Evolutionary conservation across 225 moss, liverwort and hornwort species (phyloP), one percentile per base, ranked within the genome.

Genomic region (Physcomitrellopsis africana): DNA sequence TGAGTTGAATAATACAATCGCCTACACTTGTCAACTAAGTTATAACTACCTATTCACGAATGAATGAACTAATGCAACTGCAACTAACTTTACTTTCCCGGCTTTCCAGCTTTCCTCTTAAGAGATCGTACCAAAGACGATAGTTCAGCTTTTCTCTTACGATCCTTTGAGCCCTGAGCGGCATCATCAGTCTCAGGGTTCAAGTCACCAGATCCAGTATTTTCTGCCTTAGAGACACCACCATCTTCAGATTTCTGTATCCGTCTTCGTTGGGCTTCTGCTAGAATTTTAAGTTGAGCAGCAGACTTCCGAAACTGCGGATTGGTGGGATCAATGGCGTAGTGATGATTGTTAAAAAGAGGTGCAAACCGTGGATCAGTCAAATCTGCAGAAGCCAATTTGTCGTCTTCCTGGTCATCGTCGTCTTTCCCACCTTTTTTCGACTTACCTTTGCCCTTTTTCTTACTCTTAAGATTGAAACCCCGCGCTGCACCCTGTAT

Each of bases 311-410:
- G 92, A 60, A 85, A 99, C 51, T 95, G 89, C 17, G 99, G 95
- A 82, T 95, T 88, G 18, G 95, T 95, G 55, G 95, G 95, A 73
- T 99, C 95, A 46, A 99, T 81, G n/a, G 95, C 92, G 82, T 83
- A 99, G 65, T 89, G 90, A 77, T 92, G 94, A 23, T 85, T 84
- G 8, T 87, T 80, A 48, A 94, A 95, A 23, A 93, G 90, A 62
- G 89, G 72, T 43, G 92, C 68, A 65, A 99, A 99, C 56, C 95
- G 90, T 63, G 93, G 93, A 72, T 99, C 99, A 8, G 93, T 82
- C 23, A 89, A 87, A 78, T 93, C 84, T 43, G 86, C 92, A 49
- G 86, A 77, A 2, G 81, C 83, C 67, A 92, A 61, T 73, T 90
- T 95, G 46, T 89, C 87, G 67, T 89, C 79, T 55, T 77, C 81